Base-by-base conservation (phyloP, 169 alveolate genomes). In the Eimeria maxima region DNA sequence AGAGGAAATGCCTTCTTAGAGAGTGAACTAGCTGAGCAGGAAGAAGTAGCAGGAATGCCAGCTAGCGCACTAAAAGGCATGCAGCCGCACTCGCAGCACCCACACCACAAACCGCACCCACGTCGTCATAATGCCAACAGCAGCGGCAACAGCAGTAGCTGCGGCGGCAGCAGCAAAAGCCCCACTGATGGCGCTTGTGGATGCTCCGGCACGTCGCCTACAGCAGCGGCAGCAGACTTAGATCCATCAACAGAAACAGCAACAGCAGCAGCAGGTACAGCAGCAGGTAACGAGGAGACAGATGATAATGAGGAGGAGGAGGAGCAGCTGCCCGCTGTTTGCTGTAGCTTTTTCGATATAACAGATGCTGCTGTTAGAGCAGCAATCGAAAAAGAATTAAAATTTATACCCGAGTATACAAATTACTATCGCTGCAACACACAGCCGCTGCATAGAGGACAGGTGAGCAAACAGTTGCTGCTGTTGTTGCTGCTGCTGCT, bases 391-490 rank as follows among this genome's bases (percentile, higher is more conserved):
- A 94, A 96, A 29, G 96, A 97, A 53, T 94, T 97, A 65, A 93
- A 74, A 44, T 97, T 88, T 84, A 93, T 97, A 38, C 98, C 98
- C 20, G 98, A 97, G 71, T 96, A 97, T 84, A 88, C 98, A 11
- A 97, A 97, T 81, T 96, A 96, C 95, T 95, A 95, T 94, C 74
- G 96, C 65, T 95, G 71, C 50, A 97, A 97, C 83, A 96, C 98
- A 29, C 98, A 97, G 57, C 96, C 97, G 27, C 94, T 96, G 78
- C 96, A 96, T 71, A 73, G 98, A 73, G 98, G 97, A 0, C 98
- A 97, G 95, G 96, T 94, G 33, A 44, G 47, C 7, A 18, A 13
- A 53, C 8, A 27, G 86, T 44, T 74, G 53, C 86, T 74, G 55
- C 86, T 38, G 38, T 84, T 53, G 60, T 38, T 55, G 65, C 65